phyloP scores from a whole-genome alignment of 1,139 yeast genomes.

The Sugiyamaella japonica region DNA sequence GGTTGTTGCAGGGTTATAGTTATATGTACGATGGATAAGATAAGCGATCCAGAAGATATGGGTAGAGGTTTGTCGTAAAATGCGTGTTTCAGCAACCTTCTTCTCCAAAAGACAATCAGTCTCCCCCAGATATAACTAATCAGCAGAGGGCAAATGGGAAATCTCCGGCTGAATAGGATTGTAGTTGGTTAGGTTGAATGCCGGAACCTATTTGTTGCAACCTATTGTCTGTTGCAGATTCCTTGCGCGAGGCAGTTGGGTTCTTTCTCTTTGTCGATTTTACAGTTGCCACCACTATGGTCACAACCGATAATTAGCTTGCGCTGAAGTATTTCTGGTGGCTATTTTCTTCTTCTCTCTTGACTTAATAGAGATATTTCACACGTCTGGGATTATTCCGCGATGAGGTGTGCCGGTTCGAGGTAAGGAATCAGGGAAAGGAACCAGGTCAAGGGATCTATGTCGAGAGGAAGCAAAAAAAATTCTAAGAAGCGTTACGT shows the following conservation, averaged over 20 bases:
- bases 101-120: no score
- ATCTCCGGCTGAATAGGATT: no score
- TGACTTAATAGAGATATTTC: background rate
- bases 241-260: no score
- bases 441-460: constrained; percentile 15
- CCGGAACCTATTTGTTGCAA: no score
- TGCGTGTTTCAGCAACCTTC: background rate
- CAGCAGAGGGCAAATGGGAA: no score
- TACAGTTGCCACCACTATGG: background rate
- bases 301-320: background rate
- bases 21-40: constrained; percentile 3
- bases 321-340: background rate
- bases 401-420: constrained; percentile 3
- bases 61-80: background rate
- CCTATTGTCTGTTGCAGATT: no score
- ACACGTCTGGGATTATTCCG: background rate
- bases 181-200: no score
- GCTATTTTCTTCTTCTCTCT: background rate
- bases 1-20: background rate
- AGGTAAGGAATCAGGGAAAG: constrained; percentile 19
- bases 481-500: constrained; percentile 9
- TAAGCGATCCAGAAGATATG: constrained; percentile 1
- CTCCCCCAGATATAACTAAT: no score
- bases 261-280: no score
- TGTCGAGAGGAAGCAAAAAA: constrained; percentile 1